These are phyloP conservation scores for Rhizopus microsporus DNA, from an alignment of 371 early-diverging fungal genomes.

Conservation along the genomic window DNA sequence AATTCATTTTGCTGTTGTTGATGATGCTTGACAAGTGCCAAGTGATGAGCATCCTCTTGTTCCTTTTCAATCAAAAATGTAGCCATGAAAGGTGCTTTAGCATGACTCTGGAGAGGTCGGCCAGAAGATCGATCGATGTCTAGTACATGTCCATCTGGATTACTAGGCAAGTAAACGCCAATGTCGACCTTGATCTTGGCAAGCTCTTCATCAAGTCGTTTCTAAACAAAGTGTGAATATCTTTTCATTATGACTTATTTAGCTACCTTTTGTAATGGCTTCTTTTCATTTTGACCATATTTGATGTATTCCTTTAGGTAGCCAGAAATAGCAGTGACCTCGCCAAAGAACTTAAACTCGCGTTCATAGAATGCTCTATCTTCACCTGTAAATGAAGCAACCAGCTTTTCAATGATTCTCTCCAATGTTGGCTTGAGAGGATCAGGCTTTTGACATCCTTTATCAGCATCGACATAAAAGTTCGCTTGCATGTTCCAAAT, in stretches of 20 bases:
- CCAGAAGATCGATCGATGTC: constrained; percentile 97
- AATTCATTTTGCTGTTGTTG: constrained; percentile 27
- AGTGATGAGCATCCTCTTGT: constrained; percentile 44
- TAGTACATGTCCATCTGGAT: constrained; percentile 94
- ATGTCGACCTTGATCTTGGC: constrained; percentile 91
- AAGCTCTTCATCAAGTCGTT: constrained; percentile 93
- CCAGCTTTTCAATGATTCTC: constrained; percentile 80
- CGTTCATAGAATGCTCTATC: constrained; percentile 91
- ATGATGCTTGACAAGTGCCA: neutral
- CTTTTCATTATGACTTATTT: neutral
- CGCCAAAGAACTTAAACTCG: constrained; percentile 94
- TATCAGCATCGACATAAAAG: constrained; percentile 82
- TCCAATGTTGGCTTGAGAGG: constrained; percentile 88
- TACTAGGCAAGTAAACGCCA: constrained; percentile 98
- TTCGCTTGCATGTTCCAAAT: constrained; percentile 99
- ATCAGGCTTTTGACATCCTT: constrained; percentile 74
- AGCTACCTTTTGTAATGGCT: constrained; percentile 63
- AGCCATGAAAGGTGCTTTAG: constrained; percentile 99
- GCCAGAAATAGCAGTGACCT: constrained; percentile 96
- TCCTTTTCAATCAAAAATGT: constrained; percentile 89
- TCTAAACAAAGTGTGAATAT: constrained; percentile 18
- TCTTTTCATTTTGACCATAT: constrained; percentile 93
- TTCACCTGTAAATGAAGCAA: constrained; percentile 74
- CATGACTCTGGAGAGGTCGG: constrained; percentile 96
- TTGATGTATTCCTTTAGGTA: constrained; percentile 95